Evolutionary conservation across 345 rosid species (phyloP).

Genomic region (Arabidopsis arenosa): DNA sequence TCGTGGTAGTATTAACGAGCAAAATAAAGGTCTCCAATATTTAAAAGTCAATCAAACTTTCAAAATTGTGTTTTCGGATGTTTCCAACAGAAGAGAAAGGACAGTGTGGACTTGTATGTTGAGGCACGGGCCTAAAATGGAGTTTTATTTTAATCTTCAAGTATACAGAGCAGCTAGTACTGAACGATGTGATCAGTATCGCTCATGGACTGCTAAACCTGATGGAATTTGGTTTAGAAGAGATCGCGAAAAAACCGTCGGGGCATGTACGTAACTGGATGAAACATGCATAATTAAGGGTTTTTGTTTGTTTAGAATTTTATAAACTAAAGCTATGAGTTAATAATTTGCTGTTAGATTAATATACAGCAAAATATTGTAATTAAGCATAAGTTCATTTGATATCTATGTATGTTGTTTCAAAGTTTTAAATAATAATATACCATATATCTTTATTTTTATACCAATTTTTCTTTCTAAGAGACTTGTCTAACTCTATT

Average conservation of each 20-base stretch:
- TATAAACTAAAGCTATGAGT: background rate
- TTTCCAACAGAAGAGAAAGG: background rate
- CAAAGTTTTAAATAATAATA: background rate
- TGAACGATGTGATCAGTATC: background rate
- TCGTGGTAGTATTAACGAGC: background rate
- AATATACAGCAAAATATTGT: background rate
- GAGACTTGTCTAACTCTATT: no score
- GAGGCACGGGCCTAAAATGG: background rate
- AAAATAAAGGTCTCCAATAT: background rate
- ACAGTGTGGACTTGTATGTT: background rate
- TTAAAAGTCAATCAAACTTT: background rate
- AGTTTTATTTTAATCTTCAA: background rate
- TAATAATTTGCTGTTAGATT: background rate
- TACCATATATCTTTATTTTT: no score
- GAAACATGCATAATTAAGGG: background rate
- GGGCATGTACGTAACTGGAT: background rate
- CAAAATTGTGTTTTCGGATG: background rate
- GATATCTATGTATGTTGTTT: background rate
- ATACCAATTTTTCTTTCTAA: no score
- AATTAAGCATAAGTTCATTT: background rate
- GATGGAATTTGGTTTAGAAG: background rate
- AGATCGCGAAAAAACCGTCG: accelerated
- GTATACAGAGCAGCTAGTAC: background rate
- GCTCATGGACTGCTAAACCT: background rate
- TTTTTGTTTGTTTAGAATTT: no score